Conservation (phyloP, 306 rosid genomes). For the Prunus fruticosa region DNA sequence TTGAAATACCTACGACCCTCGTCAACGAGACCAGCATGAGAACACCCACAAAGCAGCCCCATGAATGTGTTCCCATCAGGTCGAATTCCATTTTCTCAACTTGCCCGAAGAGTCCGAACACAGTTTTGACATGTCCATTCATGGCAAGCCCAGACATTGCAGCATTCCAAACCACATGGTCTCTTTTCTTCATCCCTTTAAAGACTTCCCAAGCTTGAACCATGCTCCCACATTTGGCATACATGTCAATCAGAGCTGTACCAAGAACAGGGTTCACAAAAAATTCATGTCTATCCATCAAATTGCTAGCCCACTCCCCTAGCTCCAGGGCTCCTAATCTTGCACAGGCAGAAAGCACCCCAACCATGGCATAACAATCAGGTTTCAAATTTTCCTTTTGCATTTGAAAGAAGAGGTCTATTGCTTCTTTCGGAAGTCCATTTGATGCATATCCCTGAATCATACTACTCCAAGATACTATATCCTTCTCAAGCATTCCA, state of each 20-base stretch:
- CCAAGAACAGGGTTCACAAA: slow-evolving; percentile 55
- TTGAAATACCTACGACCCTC: slow-evolving; percentile 61
- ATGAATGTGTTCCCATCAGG: slow-evolving; percentile 66
- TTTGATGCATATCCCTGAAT: slow-evolving; percentile 64
- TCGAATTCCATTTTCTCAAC: slow-evolving; percentile 52
- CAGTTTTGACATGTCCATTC: slow-evolving; percentile 57
- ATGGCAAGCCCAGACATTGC: slow-evolving; percentile 63
- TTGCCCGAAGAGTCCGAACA: slow-evolving; percentile 61
- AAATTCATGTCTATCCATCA: slow-evolving; percentile 49
- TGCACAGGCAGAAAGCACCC: slow-evolving; percentile 67
- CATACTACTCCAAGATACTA: slow-evolving; percentile 70
- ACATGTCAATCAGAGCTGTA: slow-evolving; percentile 70
- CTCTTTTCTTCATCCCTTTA: slow-evolving; percentile 51
- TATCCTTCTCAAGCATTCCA: slow-evolving; percentile 57
- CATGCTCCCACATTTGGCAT: slow-evolving; percentile 72
- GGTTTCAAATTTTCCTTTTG: slow-evolving; percentile 46
- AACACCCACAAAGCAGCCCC: slow-evolving; percentile 70
- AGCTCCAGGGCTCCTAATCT: slow-evolving; percentile 60
- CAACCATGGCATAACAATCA: slow-evolving; percentile 68
- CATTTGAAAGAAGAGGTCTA: slow-evolving; percentile 65
- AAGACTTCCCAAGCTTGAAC: slow-evolving; percentile 52
- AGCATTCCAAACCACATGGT: slow-evolving; percentile 60
- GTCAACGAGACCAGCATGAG: slow-evolving; percentile 67
- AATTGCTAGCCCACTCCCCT: slow-evolving; percentile 55
- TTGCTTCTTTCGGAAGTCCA: slow-evolving; percentile 55